Evolutionary conservation across 768 basidiomycete genomes (phyloP).

Genomic region (Boletus speciosus): DNA sequence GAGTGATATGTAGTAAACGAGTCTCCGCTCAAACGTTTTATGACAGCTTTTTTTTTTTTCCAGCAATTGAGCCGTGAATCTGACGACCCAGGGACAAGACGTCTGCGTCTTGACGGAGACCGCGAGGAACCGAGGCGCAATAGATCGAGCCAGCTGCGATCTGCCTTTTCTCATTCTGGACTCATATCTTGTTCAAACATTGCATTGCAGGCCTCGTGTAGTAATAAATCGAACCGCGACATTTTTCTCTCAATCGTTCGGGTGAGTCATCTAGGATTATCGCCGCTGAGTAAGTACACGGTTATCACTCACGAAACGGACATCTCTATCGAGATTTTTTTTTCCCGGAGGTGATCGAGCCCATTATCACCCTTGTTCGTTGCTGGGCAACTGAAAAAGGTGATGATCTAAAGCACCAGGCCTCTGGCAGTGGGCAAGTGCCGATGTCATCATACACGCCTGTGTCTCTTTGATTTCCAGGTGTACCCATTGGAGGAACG

Average conservation of each 20-base stretch:
- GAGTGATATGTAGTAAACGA: neutral
- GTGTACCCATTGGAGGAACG: neutral
- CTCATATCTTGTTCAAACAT: conserved; percentile 14
- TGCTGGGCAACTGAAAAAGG: conserved; percentile 4
- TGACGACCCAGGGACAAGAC: conserved; percentile 13
- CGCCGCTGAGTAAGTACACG: neutral
- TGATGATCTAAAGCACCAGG: conserved; percentile 28
- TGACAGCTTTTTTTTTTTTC: too few relatives aligned
- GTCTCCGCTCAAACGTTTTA: conserved; percentile 2
- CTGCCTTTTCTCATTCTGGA: neutral
- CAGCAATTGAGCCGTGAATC: neutral
- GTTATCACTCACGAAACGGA: conserved; percentile 14
- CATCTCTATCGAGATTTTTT: conserved; percentile 14
- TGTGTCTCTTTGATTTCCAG: neutral
- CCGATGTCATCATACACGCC: conserved; percentile 15
- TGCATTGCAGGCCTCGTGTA: neutral
- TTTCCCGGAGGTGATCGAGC: conserved; percentile 8
- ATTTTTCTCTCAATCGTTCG: conserved; percentile 7
- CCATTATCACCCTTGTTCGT: conserved; percentile 8
- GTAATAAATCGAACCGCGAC: conserved; percentile 23
- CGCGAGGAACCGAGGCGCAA: conserved; percentile 15
- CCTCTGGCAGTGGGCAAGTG: conserved; percentile 28
- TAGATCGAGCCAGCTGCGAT: conserved; percentile 5
- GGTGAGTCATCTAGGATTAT: conserved; percentile 16
- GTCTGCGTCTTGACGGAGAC: conserved; percentile 14